A percentile compares a stretch with the other conserved stretches of the same genome.
phyloP scores from a whole-genome alignment of 208 protist genomes.

The Trypanosoma lewisi region DNA sequence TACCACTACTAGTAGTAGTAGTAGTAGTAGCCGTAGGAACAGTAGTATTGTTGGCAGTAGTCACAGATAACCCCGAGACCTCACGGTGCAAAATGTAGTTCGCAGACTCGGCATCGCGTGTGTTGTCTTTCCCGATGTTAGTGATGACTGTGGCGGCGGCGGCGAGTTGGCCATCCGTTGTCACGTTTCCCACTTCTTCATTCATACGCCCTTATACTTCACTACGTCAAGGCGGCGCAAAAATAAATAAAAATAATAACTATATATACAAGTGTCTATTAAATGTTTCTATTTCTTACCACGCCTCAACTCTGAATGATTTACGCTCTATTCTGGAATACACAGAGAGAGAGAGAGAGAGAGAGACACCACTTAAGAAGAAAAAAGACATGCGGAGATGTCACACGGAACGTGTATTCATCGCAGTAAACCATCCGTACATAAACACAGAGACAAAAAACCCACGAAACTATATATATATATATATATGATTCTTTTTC shows the following conservation, averaged over 20 bases:
- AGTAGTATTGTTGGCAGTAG: neutral
- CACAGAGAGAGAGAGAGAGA: neutral
- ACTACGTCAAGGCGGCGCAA: no score
- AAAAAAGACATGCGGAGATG: no score
- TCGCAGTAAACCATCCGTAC: neutral
- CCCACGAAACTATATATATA: neutral
- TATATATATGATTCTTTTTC: neutral
- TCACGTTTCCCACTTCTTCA: neutral
- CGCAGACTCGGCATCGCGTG: neutral
- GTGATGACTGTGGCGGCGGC: neutral
- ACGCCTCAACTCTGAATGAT: no score
- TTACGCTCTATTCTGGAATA: no score
- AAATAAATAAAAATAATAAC: no score
- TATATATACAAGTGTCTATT: no score
- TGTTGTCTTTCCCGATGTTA: neutral
- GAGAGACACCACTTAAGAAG: neutral
- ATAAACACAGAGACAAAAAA: slow-evolving; percentile 6
- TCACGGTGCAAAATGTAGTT: neutral
- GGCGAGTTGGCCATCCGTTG: no score
- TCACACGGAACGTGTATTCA: neutral
- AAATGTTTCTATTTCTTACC: no score
- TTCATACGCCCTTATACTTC: slow-evolving; percentile 5
- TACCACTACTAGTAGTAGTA: neutral
- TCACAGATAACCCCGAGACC: neutral
- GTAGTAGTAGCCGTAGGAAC: neutral